Percentiles rank a stretch among this genome's conserved stretches.
Evolutionary conservation across 2,329 filamentous ascomycete genomes (phyloP).

Genomic region (Zasmidium angulare): DNA sequence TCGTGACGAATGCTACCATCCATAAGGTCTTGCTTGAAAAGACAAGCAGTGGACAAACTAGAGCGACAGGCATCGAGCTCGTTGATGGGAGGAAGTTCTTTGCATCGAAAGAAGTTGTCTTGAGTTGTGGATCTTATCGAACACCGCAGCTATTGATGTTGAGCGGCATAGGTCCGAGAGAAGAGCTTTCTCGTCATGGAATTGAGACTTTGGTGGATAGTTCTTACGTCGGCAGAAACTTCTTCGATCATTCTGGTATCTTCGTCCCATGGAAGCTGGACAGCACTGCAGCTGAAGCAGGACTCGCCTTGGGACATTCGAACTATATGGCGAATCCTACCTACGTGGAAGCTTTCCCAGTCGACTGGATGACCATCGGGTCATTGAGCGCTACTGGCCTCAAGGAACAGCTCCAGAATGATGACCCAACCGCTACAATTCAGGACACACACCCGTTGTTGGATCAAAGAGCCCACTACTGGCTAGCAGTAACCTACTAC

Average conservation of each 20-base stretch:
- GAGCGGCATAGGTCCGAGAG: constrained; percentile 57
- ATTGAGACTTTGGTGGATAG: constrained; percentile 58
- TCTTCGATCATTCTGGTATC: constrained; percentile 52
- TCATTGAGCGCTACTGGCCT: not conserved
- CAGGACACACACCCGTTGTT: not conserved
- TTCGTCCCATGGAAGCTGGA: constrained; percentile 3
- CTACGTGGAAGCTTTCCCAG: not conserved
- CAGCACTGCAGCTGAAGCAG: not conserved
- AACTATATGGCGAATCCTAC: not conserved
- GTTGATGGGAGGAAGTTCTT: not conserved
- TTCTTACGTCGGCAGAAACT: constrained; percentile 61
- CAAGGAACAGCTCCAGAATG: not conserved
- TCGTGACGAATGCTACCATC: not conserved
- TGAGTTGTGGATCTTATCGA: constrained; percentile 41
- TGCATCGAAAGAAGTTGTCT: constrained; percentile 41
- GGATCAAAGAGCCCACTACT: not conserved
- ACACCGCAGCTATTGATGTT: constrained; percentile 53
- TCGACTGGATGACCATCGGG: not conserved
- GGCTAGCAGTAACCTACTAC: not conserved
- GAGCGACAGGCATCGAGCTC: not conserved
- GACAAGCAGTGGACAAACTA: not conserved
- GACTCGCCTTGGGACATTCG: not conserved
- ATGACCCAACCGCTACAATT: not conserved
- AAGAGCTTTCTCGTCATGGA: constrained; percentile 53
- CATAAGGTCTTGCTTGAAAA: not conserved